phyloP scores from a whole-genome alignment of 2,329 filamentous ascomycete species.

The Cordyceps cateniannulata region DNA sequence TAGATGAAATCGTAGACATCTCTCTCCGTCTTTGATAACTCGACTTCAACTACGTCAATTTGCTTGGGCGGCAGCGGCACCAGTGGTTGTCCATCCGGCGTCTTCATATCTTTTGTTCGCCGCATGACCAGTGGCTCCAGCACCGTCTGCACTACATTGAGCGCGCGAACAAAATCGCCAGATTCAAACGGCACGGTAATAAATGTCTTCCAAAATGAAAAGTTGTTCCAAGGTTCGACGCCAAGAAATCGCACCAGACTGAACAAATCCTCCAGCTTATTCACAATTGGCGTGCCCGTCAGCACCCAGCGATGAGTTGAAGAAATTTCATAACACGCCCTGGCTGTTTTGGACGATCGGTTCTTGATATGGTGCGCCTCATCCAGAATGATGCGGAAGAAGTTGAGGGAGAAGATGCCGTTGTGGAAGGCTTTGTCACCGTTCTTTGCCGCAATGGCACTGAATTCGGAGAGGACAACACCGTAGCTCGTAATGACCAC shows the following conservation, averaged over 20 bases:
- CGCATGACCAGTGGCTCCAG: constrained; percentile 92
- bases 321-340: constrained; percentile 84
- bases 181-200: constrained; percentile 97
- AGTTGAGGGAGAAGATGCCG: constrained; percentile 85
- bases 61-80: constrained; percentile 77
- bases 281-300: constrained; percentile 95
- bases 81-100: constrained; percentile 66
- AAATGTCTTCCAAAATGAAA: constrained; percentile 98
- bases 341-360: constrained; percentile 84
- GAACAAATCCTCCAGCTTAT: constrained; percentile 89
- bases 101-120: constrained; percentile 97
- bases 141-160: constrained; percentile 96
- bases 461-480: constrained; percentile 80
- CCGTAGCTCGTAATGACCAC: constrained; percentile 95
- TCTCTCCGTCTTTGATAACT: constrained; percentile 76
- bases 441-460: constrained; percentile 58
- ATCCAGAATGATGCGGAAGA: constrained; percentile 91
- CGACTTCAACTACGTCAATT: constrained; percentile 80
- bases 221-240: constrained; percentile 97
- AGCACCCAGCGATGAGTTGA: constrained; percentile 87
- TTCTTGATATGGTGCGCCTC: constrained; percentile 94
- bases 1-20: constrained; percentile 93
- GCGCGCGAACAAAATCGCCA: constrained; percentile 83
- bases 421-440: constrained; percentile 59
- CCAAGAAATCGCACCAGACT: constrained; percentile 86